Percentiles rank a stretch among this genome's conserved stretches.
These are phyloP conservation scores for Hamamelis virginiana DNA, from an alignment of 164 flowering plant genomes.

Conservation along the genomic window DNA sequence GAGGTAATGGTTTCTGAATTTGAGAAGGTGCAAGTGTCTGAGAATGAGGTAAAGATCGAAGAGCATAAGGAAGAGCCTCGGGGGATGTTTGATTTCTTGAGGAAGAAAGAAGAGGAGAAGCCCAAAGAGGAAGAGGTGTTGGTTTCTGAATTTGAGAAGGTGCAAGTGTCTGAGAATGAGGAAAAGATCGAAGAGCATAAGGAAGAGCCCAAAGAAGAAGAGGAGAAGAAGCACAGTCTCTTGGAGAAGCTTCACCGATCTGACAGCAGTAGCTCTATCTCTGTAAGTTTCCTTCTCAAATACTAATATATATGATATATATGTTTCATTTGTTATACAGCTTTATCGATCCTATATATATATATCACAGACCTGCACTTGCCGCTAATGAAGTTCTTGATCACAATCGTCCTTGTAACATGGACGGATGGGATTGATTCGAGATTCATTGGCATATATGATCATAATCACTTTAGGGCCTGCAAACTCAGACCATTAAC, in stretches of 20 bases:
- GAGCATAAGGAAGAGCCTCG: no score
- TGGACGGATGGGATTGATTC: no score
- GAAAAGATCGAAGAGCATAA: conserved; percentile 10
- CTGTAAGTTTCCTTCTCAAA: conserved; percentile 48
- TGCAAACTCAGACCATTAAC: no score
- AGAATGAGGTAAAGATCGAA: conserved; percentile 10
- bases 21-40: conserved; percentile 33
- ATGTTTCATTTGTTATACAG: no score
- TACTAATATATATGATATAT: not conserved
- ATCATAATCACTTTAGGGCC: no score
- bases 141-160: conserved; percentile 31
- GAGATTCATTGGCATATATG: no score
- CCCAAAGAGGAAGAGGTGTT: conserved; percentile 33
- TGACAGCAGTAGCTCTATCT: conserved; percentile 57
- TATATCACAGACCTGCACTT: no score
- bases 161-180: conserved; percentile 25
- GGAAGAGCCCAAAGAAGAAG: conserved; percentile 25
- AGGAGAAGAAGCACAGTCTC: conserved; percentile 45
- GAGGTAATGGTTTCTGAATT: conserved; percentile 29
- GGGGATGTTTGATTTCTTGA: conserved; percentile 68
- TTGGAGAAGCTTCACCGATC: conserved; percentile 66
- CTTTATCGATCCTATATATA: no score
- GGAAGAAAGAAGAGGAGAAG: conserved; percentile 51
- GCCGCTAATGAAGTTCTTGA: no score
- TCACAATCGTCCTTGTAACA: no score